phyloP scores from a whole-genome alignment of 2,329 filamentous ascomycete genomes.

The Sclerotinia glacialis region DNA sequence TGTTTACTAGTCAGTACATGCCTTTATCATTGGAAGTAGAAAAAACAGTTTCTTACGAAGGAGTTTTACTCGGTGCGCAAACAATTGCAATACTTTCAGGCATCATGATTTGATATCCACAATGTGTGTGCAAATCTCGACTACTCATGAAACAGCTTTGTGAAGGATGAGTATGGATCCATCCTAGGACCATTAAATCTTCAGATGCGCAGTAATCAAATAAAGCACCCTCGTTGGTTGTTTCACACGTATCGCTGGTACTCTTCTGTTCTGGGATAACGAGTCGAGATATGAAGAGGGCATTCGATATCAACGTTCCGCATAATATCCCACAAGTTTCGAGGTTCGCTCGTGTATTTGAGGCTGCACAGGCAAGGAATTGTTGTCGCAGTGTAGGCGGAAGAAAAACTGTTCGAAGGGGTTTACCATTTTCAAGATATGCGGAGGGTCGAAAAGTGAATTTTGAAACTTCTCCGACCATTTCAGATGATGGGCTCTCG shows the following conservation, averaged over 20 bases:
- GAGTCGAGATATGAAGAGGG: slow-evolving; percentile 83
- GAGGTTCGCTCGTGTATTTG: slow-evolving; percentile 77
- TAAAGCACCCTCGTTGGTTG: slow-evolving; percentile 76
- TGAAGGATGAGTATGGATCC: slow-evolving; percentile 97
- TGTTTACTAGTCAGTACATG: slow-evolving; percentile 40
- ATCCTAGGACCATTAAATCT: slow-evolving; percentile 45
- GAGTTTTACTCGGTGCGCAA: slow-evolving; percentile 78
- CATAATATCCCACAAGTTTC: slow-evolving; percentile 96
- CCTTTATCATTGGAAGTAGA: neutral
- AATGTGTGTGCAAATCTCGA: slow-evolving; percentile 88
- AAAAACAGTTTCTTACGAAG: slow-evolving; percentile 56
- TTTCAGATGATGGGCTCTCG: slow-evolving; percentile 10
- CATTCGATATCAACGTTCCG: slow-evolving; percentile 86
- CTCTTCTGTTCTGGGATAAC: slow-evolving; percentile 88
- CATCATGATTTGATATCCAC: slow-evolving; percentile 93
- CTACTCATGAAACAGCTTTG: slow-evolving; percentile 99
- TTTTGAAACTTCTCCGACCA: slow-evolving; percentile 23
- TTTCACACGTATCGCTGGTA: slow-evolving; percentile 93
- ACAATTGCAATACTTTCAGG: slow-evolving; percentile 96
- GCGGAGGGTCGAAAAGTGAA: slow-evolving; percentile 82
- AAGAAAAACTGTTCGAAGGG: slow-evolving; percentile 83
- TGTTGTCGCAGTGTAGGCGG: slow-evolving; percentile 68
- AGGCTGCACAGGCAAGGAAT: slow-evolving; percentile 71
- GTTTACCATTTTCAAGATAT: slow-evolving; percentile 84
- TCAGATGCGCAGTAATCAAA: slow-evolving; percentile 72